phyloP scores from a whole-genome alignment of 208 protist species.

The Vickermania spadyakhi region DNA sequence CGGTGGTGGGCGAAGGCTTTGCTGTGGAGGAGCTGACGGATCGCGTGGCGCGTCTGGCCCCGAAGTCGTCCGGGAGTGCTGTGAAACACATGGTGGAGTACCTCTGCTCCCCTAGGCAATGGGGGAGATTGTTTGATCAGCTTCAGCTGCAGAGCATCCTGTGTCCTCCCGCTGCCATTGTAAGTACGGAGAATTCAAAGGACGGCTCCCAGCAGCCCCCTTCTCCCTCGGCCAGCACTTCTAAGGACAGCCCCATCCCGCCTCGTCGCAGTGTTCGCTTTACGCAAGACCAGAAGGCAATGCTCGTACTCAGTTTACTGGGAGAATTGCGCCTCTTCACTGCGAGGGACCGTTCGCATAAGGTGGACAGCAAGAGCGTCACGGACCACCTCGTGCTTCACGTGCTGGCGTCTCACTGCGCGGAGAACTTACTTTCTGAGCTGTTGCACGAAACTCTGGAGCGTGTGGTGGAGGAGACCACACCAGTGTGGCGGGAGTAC shows the following conservation, averaged over 20 bases:
- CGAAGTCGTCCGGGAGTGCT: slow-evolving; percentile 17
- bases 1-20: slow-evolving; percentile 35
- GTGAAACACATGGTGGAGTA: slow-evolving; percentile 36
- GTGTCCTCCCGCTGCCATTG: neutral
- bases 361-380: slow-evolving; percentile 29
- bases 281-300: slow-evolving; percentile 31
- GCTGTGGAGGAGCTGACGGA: slow-evolving; percentile 49
- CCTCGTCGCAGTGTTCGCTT: slow-evolving; percentile 1
- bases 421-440: slow-evolving; percentile 62
- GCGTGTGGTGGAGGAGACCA: slow-evolving; percentile 56
- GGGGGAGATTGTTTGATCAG: slow-evolving; percentile 47
- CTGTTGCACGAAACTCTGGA: slow-evolving; percentile 61
- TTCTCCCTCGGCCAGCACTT: neutral
- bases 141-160: slow-evolving; percentile 21
- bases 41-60: slow-evolving; percentile 52
- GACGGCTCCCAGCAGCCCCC: neutral
- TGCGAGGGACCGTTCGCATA: slow-evolving; percentile 34
- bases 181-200: neutral
- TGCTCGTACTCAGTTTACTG: slow-evolving; percentile 45
- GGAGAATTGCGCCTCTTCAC: slow-evolving; percentile 60
- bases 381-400: slow-evolving; percentile 66
- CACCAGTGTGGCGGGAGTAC: slow-evolving; percentile 43
- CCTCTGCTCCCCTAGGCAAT: slow-evolving; percentile 33
- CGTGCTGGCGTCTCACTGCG: slow-evolving; percentile 58
- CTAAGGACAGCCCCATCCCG: neutral